A percentile compares a stretch with the other conserved stretches of the same genome.
Conservation (phyloP, 2,329 filamentous ascomycete species). For the Metarhizium brunneum region DNA sequence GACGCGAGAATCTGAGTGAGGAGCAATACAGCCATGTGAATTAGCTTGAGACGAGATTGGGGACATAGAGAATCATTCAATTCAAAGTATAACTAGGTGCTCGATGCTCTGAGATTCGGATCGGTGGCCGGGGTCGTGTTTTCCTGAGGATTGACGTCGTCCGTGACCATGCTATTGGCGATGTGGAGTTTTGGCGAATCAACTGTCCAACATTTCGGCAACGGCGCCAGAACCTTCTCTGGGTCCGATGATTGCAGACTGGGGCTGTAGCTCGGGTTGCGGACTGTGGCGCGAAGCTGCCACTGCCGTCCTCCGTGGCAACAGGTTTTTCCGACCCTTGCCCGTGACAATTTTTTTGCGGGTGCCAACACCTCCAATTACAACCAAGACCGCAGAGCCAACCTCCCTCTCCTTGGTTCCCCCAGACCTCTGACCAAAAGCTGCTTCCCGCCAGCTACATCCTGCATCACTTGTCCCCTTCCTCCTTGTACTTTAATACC, state of each 20-base stretch:
- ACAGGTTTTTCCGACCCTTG: conserved; percentile 26
- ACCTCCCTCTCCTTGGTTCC: conserved; percentile 6
- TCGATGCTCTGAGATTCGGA: not conserved
- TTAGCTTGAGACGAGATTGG: not conserved
- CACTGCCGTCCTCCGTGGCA: conserved; percentile 12
- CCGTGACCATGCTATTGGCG: not conserved
- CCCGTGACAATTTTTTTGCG: conserved; percentile 33
- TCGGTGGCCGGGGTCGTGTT: too few species aligned
- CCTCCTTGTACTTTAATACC: conserved; percentile 14
- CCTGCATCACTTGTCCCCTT: conserved; percentile 17
- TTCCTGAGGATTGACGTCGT: too few species aligned
- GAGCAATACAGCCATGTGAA: not conserved
- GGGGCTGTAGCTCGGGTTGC: too few species aligned
- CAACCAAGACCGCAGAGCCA: conserved; percentile 4
- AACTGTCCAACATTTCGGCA: not conserved
- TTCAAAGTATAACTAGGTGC: not conserved
- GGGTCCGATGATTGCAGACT: conserved; percentile 1
- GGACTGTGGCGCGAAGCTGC: not conserved
- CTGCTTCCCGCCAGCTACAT: conserved; percentile 6
- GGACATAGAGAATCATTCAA: not conserved
- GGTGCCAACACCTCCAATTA: conserved; percentile 8
- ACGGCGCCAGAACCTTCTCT: conserved; percentile 10
- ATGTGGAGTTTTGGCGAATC: not conserved
- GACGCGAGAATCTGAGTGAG: not conserved
- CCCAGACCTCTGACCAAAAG: conserved; percentile 4